phyloP scores from a whole-genome alignment of 805 yeast species.

The Hanseniaspora jakobsenii region DNA sequence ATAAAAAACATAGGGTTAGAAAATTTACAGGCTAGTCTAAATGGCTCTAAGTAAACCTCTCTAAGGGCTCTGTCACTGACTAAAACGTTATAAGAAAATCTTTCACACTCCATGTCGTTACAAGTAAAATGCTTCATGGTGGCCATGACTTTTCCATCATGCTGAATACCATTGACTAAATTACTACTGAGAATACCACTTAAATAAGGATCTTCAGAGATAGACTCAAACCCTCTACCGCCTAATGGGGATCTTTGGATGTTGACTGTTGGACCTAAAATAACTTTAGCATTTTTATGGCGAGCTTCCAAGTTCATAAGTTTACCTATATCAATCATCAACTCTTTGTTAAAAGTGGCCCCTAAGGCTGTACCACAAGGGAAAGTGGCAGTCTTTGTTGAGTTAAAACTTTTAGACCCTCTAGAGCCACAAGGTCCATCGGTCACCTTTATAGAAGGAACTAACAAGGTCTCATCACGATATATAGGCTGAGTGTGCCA shows the following conservation, averaged over 20 bases:
- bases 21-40: slow-evolving; percentile 45
- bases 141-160: slow-evolving; percentile 38
- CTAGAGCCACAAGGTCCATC: slow-evolving; percentile 59
- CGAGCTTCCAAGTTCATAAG: slow-evolving; percentile 45
- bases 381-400: slow-evolving; percentile 44
- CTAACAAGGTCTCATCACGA: slow-evolving; percentile 29
- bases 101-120: slow-evolving; percentile 49
- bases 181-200: slow-evolving; percentile 38
- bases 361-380: slow-evolving; percentile 53
- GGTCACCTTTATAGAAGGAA: slow-evolving; percentile 38
- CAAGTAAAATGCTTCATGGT: slow-evolving; percentile 52
- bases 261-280: slow-evolving; percentile 41
- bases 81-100: slow-evolving; percentile 37
- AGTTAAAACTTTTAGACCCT: slow-evolving; percentile 43
- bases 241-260: slow-evolving; percentile 48
- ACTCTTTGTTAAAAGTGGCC: slow-evolving; percentile 41
- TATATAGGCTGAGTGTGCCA: slow-evolving; percentile 42
- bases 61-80: slow-evolving; percentile 51
- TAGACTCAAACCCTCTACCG: slow-evolving; percentile 52
- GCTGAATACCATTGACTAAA: slow-evolving; percentile 44
- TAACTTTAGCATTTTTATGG: slow-evolving; percentile 40
- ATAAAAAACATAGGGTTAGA: slow-evolving; percentile 44
- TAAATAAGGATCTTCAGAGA: slow-evolving; percentile 48
- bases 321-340: slow-evolving; percentile 37
- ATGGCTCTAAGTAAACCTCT: slow-evolving; percentile 53